Evolutionary conservation across 2,329 filamentous ascomycete species (phyloP).

Genomic region (Aspergillus sp.): DNA sequence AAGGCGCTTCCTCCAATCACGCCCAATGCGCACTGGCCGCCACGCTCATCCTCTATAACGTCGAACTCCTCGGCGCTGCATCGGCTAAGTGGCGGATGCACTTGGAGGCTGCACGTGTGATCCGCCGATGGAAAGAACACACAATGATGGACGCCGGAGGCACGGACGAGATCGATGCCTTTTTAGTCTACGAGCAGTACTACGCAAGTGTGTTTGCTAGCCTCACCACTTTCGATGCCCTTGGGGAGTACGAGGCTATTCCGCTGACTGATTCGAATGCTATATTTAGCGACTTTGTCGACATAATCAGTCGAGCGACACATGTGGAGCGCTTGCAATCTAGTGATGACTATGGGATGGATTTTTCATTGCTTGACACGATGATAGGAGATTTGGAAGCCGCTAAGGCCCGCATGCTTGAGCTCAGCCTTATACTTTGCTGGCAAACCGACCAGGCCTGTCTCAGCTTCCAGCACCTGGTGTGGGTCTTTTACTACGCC

Average conservation of each 20-base stretch:
- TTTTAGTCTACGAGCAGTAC: constrained; percentile 31
- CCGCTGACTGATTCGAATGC: constrained; percentile 17
- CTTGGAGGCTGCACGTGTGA: constrained; percentile 27
- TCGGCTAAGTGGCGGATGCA: constrained; percentile 27
- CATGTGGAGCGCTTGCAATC: constrained; percentile 22
- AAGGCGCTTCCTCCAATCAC: neutral
- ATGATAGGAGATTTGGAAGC: constrained; percentile 10
- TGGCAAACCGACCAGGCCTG: constrained; percentile 17
- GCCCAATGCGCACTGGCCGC: constrained; percentile 24
- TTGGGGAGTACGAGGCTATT: constrained; percentile 15
- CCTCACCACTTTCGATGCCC: constrained; percentile 26
- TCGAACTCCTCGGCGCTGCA: constrained; percentile 26
- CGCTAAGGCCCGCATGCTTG: constrained; percentile 19
- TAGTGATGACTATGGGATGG: neutral
- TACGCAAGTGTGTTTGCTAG: constrained; percentile 29
- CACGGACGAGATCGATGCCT: constrained; percentile 14
- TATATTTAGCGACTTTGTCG: constrained; percentile 28
- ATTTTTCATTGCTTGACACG: neutral
- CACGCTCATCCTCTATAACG: constrained; percentile 28
- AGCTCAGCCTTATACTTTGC: constrained; percentile 17
- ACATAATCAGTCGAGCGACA: constrained; percentile 27
- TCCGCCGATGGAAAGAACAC: constrained; percentile 17
- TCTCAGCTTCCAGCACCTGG: constrained; percentile 23
- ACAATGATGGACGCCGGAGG: neutral
- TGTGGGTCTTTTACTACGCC: constrained; percentile 30